Evolutionary conservation across 768 basidiomycete genomes (phyloP), one percentile per base, ranked within the genome.

Genomic region (Filobasidium wieringae): DNA sequence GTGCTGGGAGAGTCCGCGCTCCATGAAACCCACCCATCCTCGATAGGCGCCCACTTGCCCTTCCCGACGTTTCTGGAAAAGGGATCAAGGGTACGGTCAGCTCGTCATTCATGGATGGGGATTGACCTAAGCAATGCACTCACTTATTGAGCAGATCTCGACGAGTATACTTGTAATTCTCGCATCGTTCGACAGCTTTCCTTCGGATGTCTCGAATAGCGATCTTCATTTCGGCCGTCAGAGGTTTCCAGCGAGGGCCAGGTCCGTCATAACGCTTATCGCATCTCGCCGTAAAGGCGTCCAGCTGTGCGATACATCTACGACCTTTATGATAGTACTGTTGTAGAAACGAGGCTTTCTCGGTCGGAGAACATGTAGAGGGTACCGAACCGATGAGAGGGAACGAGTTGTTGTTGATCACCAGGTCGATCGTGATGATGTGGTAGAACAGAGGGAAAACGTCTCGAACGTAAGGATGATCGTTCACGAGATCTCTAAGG

Each of bases 81-180:
- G 33, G 51, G 5, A 30, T 14, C 4, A 34, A 31, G 32, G 45
- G n/a, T n/a, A n/a, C n/a, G n/a, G n/a, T n/a, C n/a, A n/a, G n/a
- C n/a, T n/a, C n/a, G n/a, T n/a, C n/a, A n/a, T n/a, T n/a, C n/a
- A n/a, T n/a, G n/a, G n/a, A n/a, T n/a, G n/a, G n/a, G n/a, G n/a
- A n/a, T 32, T 62, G 45, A 57, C 43, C 34, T 34, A 19, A 19
- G 30, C 14, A 19, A 14, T 50, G 5, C 50, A 31, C 70, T 67
- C 60, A 73, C 72, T 71, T 71, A 64, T 73, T 71, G 26, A 73
- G 60, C 12, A 73, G 59, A 60, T 73, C 72, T 24, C 72, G 55
- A 24, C 72, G 63, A 49, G 72, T 73, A 56, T 73, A 73, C 61
- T 73, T 73, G 66, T 73, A 73, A 53, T 73, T 73, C 64, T 73